A percentile compares a stretch with the other conserved stretches of the same genome.
phyloP scores from a whole-genome alignment of 2,329 filamentous ascomycete species.

The Dactylella cylindrospora region DNA sequence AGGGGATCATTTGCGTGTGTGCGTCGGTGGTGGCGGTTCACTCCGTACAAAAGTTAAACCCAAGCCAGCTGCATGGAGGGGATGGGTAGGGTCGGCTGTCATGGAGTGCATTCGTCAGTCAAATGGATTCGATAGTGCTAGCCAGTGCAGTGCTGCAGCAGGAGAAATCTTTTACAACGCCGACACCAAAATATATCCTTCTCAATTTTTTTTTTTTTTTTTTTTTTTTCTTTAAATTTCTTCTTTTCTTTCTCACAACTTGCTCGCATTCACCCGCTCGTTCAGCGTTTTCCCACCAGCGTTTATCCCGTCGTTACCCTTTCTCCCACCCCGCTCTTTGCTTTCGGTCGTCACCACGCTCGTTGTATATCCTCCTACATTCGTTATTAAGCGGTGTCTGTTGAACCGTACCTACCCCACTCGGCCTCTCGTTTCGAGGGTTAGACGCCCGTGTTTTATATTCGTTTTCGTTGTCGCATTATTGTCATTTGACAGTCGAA shows the following conservation, averaged over 20 bases:
- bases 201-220: constrained; percentile 27
- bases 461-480: neutral
- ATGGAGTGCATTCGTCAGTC: constrained; percentile 31
- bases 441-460: constrained; percentile 6
- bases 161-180: too few relatives aligned
- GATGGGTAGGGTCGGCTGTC: too few relatives aligned
- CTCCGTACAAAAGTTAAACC: too few relatives aligned
- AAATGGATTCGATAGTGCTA: too few relatives aligned
- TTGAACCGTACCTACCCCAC: constrained; percentile 8
- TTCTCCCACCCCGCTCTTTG: too few relatives aligned
- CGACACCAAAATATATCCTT: constrained; percentile 43
- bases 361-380: too few relatives aligned
- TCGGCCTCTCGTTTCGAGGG: constrained; percentile 14
- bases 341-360: constrained; percentile 24
- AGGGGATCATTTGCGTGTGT: too few relatives aligned
- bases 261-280: constrained; percentile 35
- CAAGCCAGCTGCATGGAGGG: too few relatives aligned
- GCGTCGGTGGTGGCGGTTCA: too few relatives aligned
- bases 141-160: too few relatives aligned
- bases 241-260: constrained; percentile 38
- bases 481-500: neutral
- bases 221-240: constrained; percentile 31
- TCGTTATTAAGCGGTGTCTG: neutral
- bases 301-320: constrained; percentile 21
- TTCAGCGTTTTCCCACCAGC: constrained; percentile 34